phyloP scores from a whole-genome alignment of 352 stramenopile species.

The Phytophthora pisi region DNA sequence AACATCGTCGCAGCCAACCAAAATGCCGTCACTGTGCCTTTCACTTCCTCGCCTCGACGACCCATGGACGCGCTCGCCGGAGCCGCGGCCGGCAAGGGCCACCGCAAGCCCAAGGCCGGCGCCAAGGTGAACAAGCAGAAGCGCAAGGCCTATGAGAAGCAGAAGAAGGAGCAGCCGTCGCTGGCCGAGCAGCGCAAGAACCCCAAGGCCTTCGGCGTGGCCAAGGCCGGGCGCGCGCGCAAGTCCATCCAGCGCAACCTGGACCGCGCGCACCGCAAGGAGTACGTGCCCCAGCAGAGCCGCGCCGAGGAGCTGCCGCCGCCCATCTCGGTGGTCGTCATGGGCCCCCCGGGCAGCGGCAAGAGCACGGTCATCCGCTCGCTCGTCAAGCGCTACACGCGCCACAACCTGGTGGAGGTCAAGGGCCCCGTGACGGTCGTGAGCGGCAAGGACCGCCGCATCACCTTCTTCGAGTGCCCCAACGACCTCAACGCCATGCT shows the following conservation, averaged over 20 bases:
- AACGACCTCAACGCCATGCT: slow-evolving; percentile 94
- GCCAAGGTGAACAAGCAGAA: slow-evolving; percentile 97
- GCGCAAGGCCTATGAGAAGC: slow-evolving; percentile 89
- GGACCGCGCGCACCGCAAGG: slow-evolving; percentile 97
- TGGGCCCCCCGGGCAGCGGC: slow-evolving; percentile 96
- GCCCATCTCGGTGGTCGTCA: slow-evolving; percentile 97
- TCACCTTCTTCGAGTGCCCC: slow-evolving; percentile 99
- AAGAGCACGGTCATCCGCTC: slow-evolving; percentile 98
- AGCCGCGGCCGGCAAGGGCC: slow-evolving; percentile 56
- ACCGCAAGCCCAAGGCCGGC: slow-evolving; percentile 87
- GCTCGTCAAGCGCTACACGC: slow-evolving; percentile 99
- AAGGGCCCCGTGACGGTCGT: slow-evolving; percentile 99
- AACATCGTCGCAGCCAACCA: slow-evolving; percentile 29
- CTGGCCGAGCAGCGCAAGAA: slow-evolving; percentile 95
- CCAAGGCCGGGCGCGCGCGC: slow-evolving; percentile 95
- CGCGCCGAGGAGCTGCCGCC: slow-evolving; percentile 88
- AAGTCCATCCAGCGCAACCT: slow-evolving; percentile 98
- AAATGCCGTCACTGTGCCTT: slow-evolving; percentile 18
- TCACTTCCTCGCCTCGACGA: background rate
- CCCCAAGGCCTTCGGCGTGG: slow-evolving; percentile 96
- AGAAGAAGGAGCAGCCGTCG: slow-evolving; percentile 80
- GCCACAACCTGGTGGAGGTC: slow-evolving; percentile 96
- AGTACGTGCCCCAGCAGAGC: slow-evolving; percentile 94
- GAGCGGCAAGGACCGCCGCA: slow-evolving; percentile 96
- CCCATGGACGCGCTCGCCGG: slow-evolving; percentile 42